A percentile compares a stretch with the other conserved stretches of the same genome.
Evolutionary conservation across 768 basidiomycete genomes (phyloP).

Genomic region (Boletus eberwhitei): DNA sequence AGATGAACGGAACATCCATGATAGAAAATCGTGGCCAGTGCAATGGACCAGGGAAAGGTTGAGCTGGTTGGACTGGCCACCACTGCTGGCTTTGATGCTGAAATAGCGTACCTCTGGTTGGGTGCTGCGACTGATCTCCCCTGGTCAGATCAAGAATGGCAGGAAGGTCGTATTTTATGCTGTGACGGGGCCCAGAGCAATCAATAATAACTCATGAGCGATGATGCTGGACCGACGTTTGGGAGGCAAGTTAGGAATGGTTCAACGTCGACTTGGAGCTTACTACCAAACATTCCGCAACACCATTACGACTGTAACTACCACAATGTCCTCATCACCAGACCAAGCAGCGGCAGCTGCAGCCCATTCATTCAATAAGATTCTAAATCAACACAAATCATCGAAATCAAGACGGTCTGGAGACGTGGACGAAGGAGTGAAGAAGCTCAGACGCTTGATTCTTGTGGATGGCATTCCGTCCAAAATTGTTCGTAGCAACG

Average conservation of each 20-base stretch:
- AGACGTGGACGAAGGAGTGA: conserved; percentile 78
- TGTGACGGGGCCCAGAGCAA: not conserved
- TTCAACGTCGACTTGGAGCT: not conserved
- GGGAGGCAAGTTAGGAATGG: not conserved
- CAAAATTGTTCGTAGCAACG: conserved; percentile 50
- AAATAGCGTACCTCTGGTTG: conserved; percentile 16
- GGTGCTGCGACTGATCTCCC: conserved; percentile 5
- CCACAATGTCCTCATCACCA: conserved; percentile 24
- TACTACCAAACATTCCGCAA: conserved; percentile 7
- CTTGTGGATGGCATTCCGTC: conserved; percentile 90
- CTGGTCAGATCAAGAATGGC: not conserved
- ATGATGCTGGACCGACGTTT: not conserved
- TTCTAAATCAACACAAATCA: conserved; percentile 67
- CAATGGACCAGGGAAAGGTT: not conserved
- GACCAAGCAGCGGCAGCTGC: conserved; percentile 35
- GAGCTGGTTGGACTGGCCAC: not conserved
- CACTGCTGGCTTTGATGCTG: not conserved
- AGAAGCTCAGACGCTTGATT: conserved; percentile 82
- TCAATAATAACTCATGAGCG: conserved; percentile 2
- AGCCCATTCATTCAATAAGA: conserved; percentile 78
- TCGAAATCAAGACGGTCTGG: conserved; percentile 61
- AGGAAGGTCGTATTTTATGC: not conserved
- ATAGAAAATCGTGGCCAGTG: not conserved
- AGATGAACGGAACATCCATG: conserved; percentile 78
- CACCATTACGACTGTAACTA: not conserved